A percentile compares a stretch with the other conserved stretches of the same genome.
These are phyloP conservation scores for Fraxinus latifolia DNA, from an alignment of 305 asterid species.

Conservation along the genomic window DNA sequence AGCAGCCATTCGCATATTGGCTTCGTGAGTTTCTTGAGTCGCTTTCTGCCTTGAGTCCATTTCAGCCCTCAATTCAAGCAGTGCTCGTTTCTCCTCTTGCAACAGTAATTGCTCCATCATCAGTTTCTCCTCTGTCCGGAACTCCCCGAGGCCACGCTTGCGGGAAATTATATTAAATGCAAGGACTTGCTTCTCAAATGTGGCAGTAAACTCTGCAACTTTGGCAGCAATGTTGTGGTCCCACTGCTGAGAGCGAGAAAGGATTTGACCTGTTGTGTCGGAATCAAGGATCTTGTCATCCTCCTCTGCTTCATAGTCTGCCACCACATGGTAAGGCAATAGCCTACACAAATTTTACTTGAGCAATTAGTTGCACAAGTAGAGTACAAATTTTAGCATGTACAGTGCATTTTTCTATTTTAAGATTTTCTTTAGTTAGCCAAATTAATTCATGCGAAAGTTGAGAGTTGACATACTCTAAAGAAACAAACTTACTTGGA, in stretches of 20 bases:
- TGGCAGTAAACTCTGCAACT: slow-evolving; percentile 93
- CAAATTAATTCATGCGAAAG: background rate
- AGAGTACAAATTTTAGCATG: background rate
- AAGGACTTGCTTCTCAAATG: slow-evolving; percentile 95
- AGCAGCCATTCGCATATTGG: slow-evolving; percentile 75
- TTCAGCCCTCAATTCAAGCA: slow-evolving; percentile 64
- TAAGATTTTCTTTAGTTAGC: slow-evolving; percentile 5
- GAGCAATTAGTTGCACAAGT: background rate
- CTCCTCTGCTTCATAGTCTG: slow-evolving; percentile 98
- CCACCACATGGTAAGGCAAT: slow-evolving; percentile 95
- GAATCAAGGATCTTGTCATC: slow-evolving; percentile 97
- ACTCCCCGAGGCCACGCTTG: slow-evolving; percentile 84
- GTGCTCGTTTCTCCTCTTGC: slow-evolving; percentile 73
- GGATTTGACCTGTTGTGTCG: slow-evolving; percentile 74
- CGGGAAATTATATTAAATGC: slow-evolving; percentile 89
- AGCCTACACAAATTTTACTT: slow-evolving; percentile 44
- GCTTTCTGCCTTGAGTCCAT: slow-evolving; percentile 71
- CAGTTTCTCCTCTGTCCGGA: slow-evolving; percentile 90
- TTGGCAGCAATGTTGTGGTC: slow-evolving; percentile 90
- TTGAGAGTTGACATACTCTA: background rate
- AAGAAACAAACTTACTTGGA: background rate
- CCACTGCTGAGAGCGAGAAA: slow-evolving; percentile 97
- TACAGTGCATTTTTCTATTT: background rate
- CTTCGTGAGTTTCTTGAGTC: slow-evolving; percentile 62
- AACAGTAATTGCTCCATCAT: slow-evolving; percentile 83